A percentile compares a stretch with the other conserved stretches of the same genome.
These are phyloP conservation scores for Monilinia fructigena DNA, from an alignment of 2,329 filamentous ascomycete genomes.

Conservation along the genomic window DNA sequence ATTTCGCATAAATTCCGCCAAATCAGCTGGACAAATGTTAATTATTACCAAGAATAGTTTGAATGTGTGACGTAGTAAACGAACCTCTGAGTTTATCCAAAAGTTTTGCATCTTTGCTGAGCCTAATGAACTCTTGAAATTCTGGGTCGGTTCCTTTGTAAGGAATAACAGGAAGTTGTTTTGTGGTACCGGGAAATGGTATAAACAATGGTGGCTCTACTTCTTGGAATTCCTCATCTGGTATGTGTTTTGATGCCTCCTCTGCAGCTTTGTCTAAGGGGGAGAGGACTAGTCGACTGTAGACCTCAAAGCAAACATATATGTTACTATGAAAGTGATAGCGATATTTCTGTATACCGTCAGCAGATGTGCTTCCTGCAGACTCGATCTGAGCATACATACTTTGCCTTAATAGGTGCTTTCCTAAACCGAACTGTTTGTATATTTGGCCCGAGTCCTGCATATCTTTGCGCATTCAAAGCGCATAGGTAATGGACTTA, in stretches of 20 bases:
- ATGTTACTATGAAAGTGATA: conserved; percentile 41
- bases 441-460: conserved; percentile 28
- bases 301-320: conserved; percentile 46
- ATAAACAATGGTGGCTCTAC: conserved; percentile 55
- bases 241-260: conserved; percentile 45
- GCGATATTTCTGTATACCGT: conserved; percentile 33
- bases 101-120: conserved; percentile 54
- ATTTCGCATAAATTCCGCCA: conserved; percentile 46
- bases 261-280: conserved; percentile 43
- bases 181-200: conserved; percentile 60
- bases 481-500: conserved; percentile 34
- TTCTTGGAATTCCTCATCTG: conserved; percentile 46
- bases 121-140: conserved; percentile 58
- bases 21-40: conserved; percentile 44
- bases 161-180: conserved; percentile 48
- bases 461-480: conserved; percentile 30
- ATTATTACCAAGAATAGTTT: neutral
- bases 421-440: conserved; percentile 36
- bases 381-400: conserved; percentile 12
- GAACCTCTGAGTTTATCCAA: conserved; percentile 40
- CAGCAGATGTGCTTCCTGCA: conserved; percentile 8
- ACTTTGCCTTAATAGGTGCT: conserved; percentile 28
- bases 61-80: neutral
- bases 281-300: conserved; percentile 48
- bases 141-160: conserved; percentile 61